These are phyloP conservation scores for Colletotrichum scovillei DNA, from an alignment of 2,329 filamentous ascomycete genomes.

Conservation along the genomic window DNA sequence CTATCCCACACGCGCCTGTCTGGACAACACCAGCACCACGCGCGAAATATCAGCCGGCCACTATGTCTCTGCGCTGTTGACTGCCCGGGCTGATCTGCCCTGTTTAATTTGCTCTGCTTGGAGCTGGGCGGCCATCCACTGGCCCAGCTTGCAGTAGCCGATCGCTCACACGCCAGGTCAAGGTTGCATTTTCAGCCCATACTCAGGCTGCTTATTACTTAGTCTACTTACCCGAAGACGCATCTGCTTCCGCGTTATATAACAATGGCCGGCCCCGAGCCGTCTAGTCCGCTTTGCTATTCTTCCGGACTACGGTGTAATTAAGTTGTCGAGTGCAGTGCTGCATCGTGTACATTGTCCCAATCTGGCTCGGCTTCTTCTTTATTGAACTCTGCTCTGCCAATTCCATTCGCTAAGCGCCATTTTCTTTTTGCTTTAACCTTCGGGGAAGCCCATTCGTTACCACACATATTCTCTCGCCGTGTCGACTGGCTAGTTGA, in stretches of 20 bases:
- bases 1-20: background rate
- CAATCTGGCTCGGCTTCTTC: conserved; percentile 24
- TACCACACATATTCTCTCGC: background rate
- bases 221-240: background rate
- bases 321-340: conserved; percentile 18
- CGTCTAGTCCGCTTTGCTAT: background rate
- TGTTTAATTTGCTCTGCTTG: background rate
- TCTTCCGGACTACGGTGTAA: conserved; percentile 19
- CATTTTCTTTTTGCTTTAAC: background rate
- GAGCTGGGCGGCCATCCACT: conserved; percentile 3
- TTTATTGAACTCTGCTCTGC: conserved; percentile 24
- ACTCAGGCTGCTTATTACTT: background rate
- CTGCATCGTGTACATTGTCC: conserved; percentile 12
- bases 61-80: background rate
- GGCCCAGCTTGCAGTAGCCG: conserved; percentile 16
- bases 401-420: conserved; percentile 27
- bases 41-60: conserved; percentile 4
- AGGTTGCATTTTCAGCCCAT: conserved; percentile 23
- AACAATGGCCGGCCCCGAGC: conserved; percentile 20
- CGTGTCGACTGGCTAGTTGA: background rate
- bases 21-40: background rate
- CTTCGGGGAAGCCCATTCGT: conserved; percentile 5
- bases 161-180: conserved; percentile 13
- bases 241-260: conserved; percentile 19
- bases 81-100: background rate